Percentiles rank a stretch among this genome's conserved stretches.
Evolutionary conservation across 306 rosid genomes (phyloP).

Genomic region (Cicer judaicum): DNA sequence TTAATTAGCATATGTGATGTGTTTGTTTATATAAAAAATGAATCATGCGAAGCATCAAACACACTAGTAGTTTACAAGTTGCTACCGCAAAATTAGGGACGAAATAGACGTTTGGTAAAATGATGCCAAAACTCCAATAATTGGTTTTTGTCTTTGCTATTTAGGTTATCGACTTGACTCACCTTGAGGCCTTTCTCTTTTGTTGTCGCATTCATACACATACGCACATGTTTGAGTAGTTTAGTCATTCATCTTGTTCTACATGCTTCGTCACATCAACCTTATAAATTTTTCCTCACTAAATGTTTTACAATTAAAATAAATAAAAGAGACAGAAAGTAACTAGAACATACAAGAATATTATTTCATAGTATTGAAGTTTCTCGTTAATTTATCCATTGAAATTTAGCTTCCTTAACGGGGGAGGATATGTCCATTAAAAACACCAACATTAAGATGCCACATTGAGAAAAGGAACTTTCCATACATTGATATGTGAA

Average conservation of each 20-base stretch:
- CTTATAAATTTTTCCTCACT: background rate
- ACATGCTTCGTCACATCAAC: conserved; percentile 50
- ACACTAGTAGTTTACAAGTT: background rate
- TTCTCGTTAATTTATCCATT: conserved; percentile 27
- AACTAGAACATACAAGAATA: conserved; percentile 22
- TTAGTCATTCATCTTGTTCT: conserved; percentile 46
- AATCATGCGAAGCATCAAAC: too few relatives aligned
- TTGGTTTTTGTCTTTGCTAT: conserved; percentile 46
- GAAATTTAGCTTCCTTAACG: background rate
- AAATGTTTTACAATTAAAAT: background rate
- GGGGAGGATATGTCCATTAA: background rate
- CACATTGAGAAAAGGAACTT: background rate
- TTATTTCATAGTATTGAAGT: background rate
- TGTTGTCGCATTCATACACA: conserved; percentile 42
- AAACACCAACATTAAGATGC: background rate
- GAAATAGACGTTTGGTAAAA: conserved; percentile 47
- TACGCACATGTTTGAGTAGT: conserved; percentile 32
- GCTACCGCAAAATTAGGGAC: conserved; percentile 50
- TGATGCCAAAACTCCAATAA: conserved; percentile 52
- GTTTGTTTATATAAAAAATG: too few relatives aligned
- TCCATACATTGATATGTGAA: background rate
- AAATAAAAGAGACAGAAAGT: background rate
- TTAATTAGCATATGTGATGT: too few relatives aligned
- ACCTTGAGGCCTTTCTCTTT: conserved; percentile 22
- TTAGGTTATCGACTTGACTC: conserved; percentile 28